These are phyloP conservation scores for Trichoderma cornu-damae DNA, from an alignment of 2,329 filamentous ascomycete species.

Conservation along the genomic window DNA sequence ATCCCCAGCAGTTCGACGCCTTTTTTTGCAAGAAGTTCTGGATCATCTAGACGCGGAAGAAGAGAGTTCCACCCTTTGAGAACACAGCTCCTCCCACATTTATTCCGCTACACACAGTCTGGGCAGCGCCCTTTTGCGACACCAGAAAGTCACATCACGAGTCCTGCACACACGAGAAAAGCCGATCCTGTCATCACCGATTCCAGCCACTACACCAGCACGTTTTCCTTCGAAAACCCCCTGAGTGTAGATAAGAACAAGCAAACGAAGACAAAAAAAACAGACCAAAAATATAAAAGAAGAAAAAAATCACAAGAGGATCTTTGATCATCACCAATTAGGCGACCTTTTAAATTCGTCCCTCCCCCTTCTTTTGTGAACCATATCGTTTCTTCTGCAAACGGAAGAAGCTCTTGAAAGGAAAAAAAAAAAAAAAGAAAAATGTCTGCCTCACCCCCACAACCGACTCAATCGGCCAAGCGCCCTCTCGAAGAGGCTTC, in stretches of 20 bases:
- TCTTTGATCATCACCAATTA: constrained; percentile 27
- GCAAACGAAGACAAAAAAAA: constrained; percentile 32
- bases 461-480: constrained; percentile 70
- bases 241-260: constrained; percentile 74
- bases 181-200: constrained; percentile 36
- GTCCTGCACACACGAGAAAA: constrained; percentile 36
- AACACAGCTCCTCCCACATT: constrained; percentile 27
- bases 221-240: constrained; percentile 85
- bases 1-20: constrained; percentile 21
- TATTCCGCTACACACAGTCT: constrained; percentile 31
- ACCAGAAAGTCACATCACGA: constrained; percentile 36
- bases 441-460: constrained; percentile 69
- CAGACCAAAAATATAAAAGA: constrained; percentile 29
- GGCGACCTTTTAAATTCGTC: constrained; percentile 16
- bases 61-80: constrained; percentile 25
- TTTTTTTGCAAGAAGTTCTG: constrained; percentile 31
- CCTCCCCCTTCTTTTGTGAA: constrained; percentile 20
- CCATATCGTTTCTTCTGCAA: constrained; percentile 13
- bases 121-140: constrained; percentile 33
- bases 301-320: constrained; percentile 26
- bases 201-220: constrained; percentile 68
- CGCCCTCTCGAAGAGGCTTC: constrained; percentile 95
- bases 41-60: constrained; percentile 29
- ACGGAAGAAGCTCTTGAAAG: not conserved
- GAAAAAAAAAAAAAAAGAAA: constrained; percentile 36